These are phyloP conservation scores for Leavenworthia alabamica DNA, from an alignment of 345 rosid species.

Conservation along the genomic window DNA sequence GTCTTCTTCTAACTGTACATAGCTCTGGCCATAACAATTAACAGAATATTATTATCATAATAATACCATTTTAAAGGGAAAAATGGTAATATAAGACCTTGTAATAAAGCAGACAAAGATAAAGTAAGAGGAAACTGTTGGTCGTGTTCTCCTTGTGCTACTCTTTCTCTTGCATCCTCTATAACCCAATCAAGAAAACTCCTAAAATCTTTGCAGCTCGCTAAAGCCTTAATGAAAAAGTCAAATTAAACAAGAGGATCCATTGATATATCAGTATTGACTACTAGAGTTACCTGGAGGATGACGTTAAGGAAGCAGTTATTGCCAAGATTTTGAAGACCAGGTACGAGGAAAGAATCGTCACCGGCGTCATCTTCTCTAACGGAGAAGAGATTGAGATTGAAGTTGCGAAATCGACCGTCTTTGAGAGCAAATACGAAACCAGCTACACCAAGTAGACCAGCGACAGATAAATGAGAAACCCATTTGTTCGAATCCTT, in stretches of 20 bases:
- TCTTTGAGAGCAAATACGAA: slow-evolving; percentile 44
- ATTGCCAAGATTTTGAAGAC: slow-evolving; percentile 72
- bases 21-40: slow-evolving; percentile 36
- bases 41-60: neutral
- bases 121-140: slow-evolving; percentile 55
- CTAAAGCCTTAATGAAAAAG: slow-evolving; percentile 63
- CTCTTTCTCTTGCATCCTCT: slow-evolving; percentile 39
- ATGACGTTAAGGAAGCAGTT: slow-evolving; percentile 83
- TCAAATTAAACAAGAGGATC: neutral
- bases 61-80: neutral
- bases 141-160: slow-evolving; percentile 29
- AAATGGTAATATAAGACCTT: slow-evolving; percentile 29
- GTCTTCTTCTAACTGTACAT: slow-evolving; percentile 29
- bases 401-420: slow-evolving; percentile 30
- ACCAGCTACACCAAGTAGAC: slow-evolving; percentile 50
- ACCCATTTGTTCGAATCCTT: slow-evolving; percentile 28
- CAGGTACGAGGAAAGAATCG: slow-evolving; percentile 49
- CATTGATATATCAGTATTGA: neutral
- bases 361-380: slow-evolving; percentile 17
- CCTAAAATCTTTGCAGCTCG: slow-evolving; percentile 59
- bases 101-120: slow-evolving; percentile 51
- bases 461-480: slow-evolving; percentile 41
- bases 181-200: slow-evolving; percentile 50
- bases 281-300: slow-evolving; percentile 53
- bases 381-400: slow-evolving; percentile 26